phyloP scores from a whole-genome alignment of 345 rosid species.

The Combretum micranthum region DNA sequence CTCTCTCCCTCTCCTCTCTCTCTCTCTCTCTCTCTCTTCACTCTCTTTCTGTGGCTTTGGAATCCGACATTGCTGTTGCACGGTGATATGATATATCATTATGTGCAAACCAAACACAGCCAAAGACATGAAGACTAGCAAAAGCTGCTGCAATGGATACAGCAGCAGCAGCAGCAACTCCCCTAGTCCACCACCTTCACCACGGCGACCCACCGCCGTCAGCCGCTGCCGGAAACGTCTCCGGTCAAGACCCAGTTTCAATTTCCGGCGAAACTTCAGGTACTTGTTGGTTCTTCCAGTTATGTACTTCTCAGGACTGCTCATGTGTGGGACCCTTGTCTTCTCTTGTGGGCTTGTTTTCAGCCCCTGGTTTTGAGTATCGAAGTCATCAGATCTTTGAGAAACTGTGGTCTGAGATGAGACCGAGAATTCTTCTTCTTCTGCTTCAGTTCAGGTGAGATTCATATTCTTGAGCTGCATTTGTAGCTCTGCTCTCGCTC shows the following conservation, averaged over 20 bases:
- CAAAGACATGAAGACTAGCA: slow-evolving; percentile 9
- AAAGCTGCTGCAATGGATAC: slow-evolving; percentile 20
- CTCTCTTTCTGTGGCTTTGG: too few relatives aligned
- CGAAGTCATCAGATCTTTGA: slow-evolving; percentile 67
- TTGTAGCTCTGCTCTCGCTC: too few relatives aligned
- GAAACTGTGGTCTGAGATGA: slow-evolving; percentile 63
- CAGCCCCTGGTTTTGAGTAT: slow-evolving; percentile 67
- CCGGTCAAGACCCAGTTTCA: slow-evolving; percentile 45
- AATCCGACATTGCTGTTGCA: too few relatives aligned
- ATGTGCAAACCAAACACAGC: not conserved
- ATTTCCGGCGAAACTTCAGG: slow-evolving; percentile 51
- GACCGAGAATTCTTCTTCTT: slow-evolving; percentile 62
- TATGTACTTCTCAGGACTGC: slow-evolving; percentile 62
- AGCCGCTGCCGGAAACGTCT: slow-evolving; percentile 48
- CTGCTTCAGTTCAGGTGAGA: slow-evolving; percentile 40
- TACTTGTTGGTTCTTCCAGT: slow-evolving; percentile 54
- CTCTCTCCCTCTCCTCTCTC: slow-evolving; percentile 1
- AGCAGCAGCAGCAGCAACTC: slow-evolving; percentile 47
- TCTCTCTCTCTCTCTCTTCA: not conserved
- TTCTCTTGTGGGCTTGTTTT: slow-evolving; percentile 35
- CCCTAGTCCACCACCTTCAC: slow-evolving; percentile 68
- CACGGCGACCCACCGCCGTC: slow-evolving; percentile 35
- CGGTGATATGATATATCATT: too few relatives aligned
- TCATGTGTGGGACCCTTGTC: slow-evolving; percentile 86
- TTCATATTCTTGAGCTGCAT: too few relatives aligned